These are phyloP conservation scores for Aspergillus sparsus DNA, from an alignment of 495 filamentous ascomycete genomes.

Conservation along the genomic window DNA sequence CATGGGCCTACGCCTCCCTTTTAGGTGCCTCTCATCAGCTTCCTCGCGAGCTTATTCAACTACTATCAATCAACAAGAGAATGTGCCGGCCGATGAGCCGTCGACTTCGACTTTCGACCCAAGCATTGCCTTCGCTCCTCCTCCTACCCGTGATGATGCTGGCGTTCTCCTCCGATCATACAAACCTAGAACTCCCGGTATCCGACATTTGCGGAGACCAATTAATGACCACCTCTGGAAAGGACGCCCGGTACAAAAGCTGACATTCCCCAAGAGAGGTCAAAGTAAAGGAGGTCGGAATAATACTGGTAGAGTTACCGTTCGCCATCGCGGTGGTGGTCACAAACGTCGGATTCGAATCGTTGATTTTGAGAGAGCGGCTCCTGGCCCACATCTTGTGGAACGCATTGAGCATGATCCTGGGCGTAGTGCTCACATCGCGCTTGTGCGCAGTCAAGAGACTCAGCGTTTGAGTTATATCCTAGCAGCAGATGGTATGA, in stretches of 20 bases:
- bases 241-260: conserved; percentile 74
- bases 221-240: conserved; percentile 97
- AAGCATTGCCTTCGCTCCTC: conserved; percentile 46
- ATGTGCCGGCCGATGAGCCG: conserved; percentile 33
- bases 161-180: conserved; percentile 69
- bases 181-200: conserved; percentile 90
- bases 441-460: conserved; percentile 69
- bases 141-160: conserved; percentile 41
- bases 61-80: conserved; percentile 41
- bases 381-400: conserved; percentile 77
- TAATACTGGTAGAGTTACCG: conserved; percentile 77
- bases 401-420: conserved; percentile 97
- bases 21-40: conserved; percentile 42
- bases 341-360: conserved; percentile 87
- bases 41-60: conserved; percentile 59
- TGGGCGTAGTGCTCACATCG: conserved; percentile 89
- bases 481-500: conserved; percentile 87
- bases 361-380: conserved; percentile 78
- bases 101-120: conserved; percentile 37
- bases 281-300: conserved; percentile 92
- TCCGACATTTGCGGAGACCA: conserved; percentile 85
- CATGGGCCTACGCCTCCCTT: conserved; percentile 51
- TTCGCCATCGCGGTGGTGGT: conserved; percentile 89
- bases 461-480: conserved; percentile 70
- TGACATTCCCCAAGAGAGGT: conserved; percentile 90